These are phyloP conservation scores for Phaeoacremonium minimum DNA, from an alignment of 2,329 filamentous ascomycete species.

Conservation along the genomic window DNA sequence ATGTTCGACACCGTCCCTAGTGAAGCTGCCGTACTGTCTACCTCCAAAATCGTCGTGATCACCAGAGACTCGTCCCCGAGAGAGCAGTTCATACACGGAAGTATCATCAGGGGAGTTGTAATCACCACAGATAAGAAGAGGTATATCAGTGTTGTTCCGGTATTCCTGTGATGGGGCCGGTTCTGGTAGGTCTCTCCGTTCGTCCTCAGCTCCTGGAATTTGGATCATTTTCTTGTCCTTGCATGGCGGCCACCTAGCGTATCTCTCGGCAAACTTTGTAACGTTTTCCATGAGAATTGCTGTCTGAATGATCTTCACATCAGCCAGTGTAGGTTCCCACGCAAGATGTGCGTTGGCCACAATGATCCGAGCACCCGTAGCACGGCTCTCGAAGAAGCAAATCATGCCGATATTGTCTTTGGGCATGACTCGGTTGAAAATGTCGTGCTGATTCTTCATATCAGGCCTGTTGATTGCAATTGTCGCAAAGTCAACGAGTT, in stretches of 20 bases:
- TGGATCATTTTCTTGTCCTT: conserved; percentile 71
- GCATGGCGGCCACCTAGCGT: conserved; percentile 71
- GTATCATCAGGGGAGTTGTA: conserved; percentile 90
- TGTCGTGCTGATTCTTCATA: conserved; percentile 95
- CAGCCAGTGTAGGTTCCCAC: conserved; percentile 86
- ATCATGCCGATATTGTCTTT: conserved; percentile 95
- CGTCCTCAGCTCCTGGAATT: conserved; percentile 40
- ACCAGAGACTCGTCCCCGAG: conserved; percentile 71
- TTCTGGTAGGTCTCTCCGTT: conserved; percentile 52
- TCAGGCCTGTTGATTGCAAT: conserved; percentile 92
- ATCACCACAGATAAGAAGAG: conserved; percentile 87
- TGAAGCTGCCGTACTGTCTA: conserved; percentile 90
- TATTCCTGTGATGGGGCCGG: conserved; percentile 85
- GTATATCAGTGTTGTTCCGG: conserved; percentile 79
- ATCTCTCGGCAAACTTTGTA: conserved; percentile 80
- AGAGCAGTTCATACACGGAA: conserved; percentile 86
- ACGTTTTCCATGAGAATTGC: conserved; percentile 93
- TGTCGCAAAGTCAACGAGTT: conserved; percentile 85
- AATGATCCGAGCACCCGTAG: conserved; percentile 86
- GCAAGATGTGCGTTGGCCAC: conserved; percentile 92
- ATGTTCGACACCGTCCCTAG: conserved; percentile 85
- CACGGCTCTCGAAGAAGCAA: conserved; percentile 86
- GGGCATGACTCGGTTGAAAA: conserved; percentile 98
- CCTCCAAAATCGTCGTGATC: conserved; percentile 76
- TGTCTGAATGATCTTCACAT: conserved; percentile 95